These are phyloP conservation scores for Fusarium sp. DNA, from an alignment of 2,329 filamentous ascomycete species.

Conservation along the genomic window DNA sequence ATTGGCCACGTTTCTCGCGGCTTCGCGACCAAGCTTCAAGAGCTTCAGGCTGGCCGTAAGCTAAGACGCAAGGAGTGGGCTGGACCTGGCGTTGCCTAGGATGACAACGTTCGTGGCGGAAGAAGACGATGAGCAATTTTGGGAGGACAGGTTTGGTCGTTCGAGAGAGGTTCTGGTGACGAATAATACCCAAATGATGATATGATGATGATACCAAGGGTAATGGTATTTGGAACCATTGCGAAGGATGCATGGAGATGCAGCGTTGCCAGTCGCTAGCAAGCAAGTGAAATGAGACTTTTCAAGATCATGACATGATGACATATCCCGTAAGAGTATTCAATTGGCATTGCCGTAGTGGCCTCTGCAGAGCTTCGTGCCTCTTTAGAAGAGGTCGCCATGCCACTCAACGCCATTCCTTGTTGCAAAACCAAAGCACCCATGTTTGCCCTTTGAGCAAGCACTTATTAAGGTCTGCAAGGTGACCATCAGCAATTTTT, in stretches of 20 bases:
- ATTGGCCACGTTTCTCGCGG: slow-evolving; percentile 47
- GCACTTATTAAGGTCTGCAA: no score
- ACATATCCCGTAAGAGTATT: no score
- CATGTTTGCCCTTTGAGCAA: no score
- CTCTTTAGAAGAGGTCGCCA: no score
- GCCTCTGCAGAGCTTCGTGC: no score
- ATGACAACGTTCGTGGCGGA: not conserved
- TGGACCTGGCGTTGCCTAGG: slow-evolving; percentile 24
- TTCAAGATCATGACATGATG: not conserved
- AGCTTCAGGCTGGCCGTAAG: slow-evolving; percentile 39
- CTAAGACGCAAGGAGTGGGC: slow-evolving; percentile 48
- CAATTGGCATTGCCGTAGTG: no score
- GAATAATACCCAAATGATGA: not conserved
- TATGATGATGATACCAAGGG: not conserved
- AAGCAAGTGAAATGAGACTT: not conserved
- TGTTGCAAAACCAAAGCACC: no score
- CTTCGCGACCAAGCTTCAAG: slow-evolving; percentile 48
- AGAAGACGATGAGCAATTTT: not conserved
- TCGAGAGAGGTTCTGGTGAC: not conserved
- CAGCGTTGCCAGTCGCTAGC: not conserved
- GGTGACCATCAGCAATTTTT: no score
- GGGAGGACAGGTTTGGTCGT: not conserved
- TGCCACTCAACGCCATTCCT: no score
- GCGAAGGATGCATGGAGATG: not conserved
- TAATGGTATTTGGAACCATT: not conserved